Percentiles rank a stretch among this genome's conserved stretches.
These are phyloP conservation scores for Fusarium sp. DNA, from an alignment of 2,329 filamentous ascomycete species.

Conservation along the genomic window DNA sequence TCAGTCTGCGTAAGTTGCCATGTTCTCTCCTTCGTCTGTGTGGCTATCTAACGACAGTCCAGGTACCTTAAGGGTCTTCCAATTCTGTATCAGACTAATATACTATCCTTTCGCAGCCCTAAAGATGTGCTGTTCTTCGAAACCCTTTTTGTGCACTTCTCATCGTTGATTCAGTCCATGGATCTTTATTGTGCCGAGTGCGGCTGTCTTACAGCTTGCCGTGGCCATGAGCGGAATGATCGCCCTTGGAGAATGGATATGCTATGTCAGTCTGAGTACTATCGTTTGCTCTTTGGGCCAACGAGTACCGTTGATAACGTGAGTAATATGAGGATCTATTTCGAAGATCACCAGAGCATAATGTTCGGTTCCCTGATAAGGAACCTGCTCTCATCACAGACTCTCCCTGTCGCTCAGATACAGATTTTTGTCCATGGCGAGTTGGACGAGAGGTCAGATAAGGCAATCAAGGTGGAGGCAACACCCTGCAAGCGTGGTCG, in stretches of 20 bases:
- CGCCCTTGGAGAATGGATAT: background rate
- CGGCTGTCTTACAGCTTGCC: background rate
- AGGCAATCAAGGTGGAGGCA: background rate
- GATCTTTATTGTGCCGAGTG: background rate
- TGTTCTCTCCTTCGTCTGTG: background rate
- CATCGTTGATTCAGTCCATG: background rate
- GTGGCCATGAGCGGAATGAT: background rate
- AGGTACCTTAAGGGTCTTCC: slow-evolving; percentile 11
- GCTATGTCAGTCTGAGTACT: background rate
- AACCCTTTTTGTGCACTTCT: background rate
- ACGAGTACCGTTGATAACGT: background rate
- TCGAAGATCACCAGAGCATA: background rate
- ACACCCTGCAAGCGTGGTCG: background rate
- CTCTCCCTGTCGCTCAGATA: background rate
- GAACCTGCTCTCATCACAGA: background rate
- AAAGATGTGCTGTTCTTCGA: background rate
- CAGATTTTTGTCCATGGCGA: background rate
- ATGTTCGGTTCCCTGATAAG: background rate
- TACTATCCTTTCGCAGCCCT: background rate
- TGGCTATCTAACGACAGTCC: background rate
- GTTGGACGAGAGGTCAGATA: background rate
- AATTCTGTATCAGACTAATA: slow-evolving; percentile 21
- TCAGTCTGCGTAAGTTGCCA: slow-evolving; percentile 8
- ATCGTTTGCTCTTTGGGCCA: background rate
- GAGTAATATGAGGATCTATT: background rate